Evolutionary conservation across 208 protist species (phyloP).

Genomic region (Leishmania major): DNA sequence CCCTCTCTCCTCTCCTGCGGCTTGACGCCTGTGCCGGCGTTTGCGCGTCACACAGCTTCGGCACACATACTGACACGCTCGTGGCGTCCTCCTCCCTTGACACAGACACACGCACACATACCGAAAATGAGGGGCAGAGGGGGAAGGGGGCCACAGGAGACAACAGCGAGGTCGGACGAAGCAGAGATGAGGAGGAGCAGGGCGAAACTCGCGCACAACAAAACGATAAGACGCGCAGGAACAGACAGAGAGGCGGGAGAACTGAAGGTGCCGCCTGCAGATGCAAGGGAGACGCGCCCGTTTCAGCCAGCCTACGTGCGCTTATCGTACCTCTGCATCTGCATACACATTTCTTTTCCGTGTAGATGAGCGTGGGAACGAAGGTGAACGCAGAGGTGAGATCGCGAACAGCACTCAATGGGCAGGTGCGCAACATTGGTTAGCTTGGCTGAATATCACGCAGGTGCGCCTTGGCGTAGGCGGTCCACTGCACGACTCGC

Average conservation of each 20-base stretch:
- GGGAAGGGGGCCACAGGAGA: not conserved
- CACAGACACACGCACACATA: not conserved
- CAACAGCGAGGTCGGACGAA: not conserved
- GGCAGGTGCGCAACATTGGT: not conserved
- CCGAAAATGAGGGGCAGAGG: not conserved
- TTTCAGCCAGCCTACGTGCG: not conserved
- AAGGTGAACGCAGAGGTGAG: not conserved
- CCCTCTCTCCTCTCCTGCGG: not conserved
- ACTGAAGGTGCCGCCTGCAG: not conserved
- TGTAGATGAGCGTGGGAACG: not conserved
- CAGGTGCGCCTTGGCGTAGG: slow-evolving; percentile 39
- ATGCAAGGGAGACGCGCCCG: not conserved
- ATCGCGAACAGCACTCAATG: too few relatives aligned
- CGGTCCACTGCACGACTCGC: slow-evolving; percentile 39
- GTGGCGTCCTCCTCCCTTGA: not conserved
- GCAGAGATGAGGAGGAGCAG: not conserved
- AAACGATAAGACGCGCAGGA: not conserved
- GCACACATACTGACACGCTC: not conserved
- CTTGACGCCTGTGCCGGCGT: not conserved
- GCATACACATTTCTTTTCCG: too few relatives aligned
- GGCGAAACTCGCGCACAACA: too few relatives aligned
- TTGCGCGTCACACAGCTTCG: not conserved
- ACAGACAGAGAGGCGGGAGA: not conserved
- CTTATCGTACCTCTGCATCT: not conserved
- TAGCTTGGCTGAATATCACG: slow-evolving; percentile 26